A percentile compares a stretch with the other conserved stretches of the same genome.
These are phyloP conservation scores for Aspergillus glaucus DNA, from an alignment of 2,329 filamentous ascomycete species.

Conservation along the genomic window DNA sequence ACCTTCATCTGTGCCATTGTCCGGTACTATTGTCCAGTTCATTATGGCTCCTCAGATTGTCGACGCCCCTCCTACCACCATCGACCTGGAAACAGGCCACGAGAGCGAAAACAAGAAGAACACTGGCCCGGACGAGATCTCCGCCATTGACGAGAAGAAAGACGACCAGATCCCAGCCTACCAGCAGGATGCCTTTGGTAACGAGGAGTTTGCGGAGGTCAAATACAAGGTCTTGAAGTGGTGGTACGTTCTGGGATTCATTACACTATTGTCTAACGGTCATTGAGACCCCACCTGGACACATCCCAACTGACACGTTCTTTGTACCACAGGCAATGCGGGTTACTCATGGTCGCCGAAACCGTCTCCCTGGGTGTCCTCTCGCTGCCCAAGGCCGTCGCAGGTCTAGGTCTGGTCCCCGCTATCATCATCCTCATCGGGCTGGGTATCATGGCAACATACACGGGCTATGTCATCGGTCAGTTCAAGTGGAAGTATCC, in stretches of 20 bases:
- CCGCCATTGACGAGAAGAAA: slow-evolving; percentile 17
- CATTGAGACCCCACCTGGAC: neutral
- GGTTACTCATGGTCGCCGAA: slow-evolving; percentile 53
- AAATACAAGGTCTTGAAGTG: slow-evolving; percentile 49
- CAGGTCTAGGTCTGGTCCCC: slow-evolving; percentile 48
- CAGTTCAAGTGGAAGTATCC: slow-evolving; percentile 54
- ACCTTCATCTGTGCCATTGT: neutral
- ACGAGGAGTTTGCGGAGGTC: slow-evolving; percentile 38
- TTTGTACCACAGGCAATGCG: slow-evolving; percentile 34
- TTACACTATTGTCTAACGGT: no score
- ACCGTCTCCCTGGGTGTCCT: slow-evolving; percentile 54
- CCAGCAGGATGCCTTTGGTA: slow-evolving; percentile 33
- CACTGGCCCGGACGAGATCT: slow-evolving; percentile 4
- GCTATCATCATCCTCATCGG: slow-evolving; percentile 49
- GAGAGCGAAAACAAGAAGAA: slow-evolving; percentile 7
- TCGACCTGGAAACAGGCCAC: slow-evolving; percentile 8
- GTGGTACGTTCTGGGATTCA: slow-evolving; percentile 21
- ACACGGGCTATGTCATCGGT: slow-evolving; percentile 56
- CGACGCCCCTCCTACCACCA: slow-evolving; percentile 4
- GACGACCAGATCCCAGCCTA: slow-evolving; percentile 11
- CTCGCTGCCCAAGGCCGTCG: slow-evolving; percentile 49
- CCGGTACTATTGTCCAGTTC: neutral
- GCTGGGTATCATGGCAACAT: slow-evolving; percentile 52
- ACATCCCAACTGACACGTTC: neutral
- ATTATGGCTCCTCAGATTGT: slow-evolving; percentile 12